Percentiles rank a stretch among this genome's conserved stretches.
These are phyloP conservation scores for Flaveria bidentis DNA, from an alignment of 129 eudicot species.

Conservation along the genomic window DNA sequence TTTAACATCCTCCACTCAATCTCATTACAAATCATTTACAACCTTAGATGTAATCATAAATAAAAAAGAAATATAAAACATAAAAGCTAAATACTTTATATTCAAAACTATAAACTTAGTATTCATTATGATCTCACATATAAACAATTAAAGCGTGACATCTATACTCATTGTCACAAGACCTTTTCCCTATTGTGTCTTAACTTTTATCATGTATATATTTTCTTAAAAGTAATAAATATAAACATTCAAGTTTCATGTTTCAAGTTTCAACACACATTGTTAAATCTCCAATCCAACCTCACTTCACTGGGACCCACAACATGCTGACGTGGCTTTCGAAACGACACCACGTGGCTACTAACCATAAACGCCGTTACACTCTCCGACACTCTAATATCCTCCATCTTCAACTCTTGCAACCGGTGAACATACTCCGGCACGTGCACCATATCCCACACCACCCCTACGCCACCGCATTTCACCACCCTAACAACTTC, in stretches of 20 bases:
- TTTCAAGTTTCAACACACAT: conserved; percentile 57
- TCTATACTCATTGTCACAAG: conserved; percentile 32
- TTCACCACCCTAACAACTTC: conserved; percentile 86
- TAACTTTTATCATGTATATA: not conserved
- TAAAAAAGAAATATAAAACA: not conserved
- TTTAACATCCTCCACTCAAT: not conserved
- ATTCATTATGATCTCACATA: conserved; percentile 7
- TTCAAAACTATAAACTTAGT: not conserved
- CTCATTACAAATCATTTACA: not conserved
- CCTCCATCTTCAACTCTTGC: conserved; percentile 86
- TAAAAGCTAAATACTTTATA: too few relatives aligned
- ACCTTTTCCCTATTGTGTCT: not conserved
- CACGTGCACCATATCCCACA: conserved; percentile 90
- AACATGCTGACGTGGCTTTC: conserved; percentile 85
- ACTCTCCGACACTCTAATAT: conserved; percentile 77
- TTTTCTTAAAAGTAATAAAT: not conserved
- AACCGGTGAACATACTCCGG: conserved; percentile 80
- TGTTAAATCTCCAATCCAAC: conserved; percentile 86
- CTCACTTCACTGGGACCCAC: conserved; percentile 83
- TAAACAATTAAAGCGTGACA: conserved; percentile 27
- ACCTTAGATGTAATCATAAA: not conserved
- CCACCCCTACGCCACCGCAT: conserved; percentile 77
- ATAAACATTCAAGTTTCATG: not conserved
- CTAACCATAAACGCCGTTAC: conserved; percentile 90
- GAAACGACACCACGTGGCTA: conserved; percentile 81